These are phyloP conservation scores for Bonia amplexicaulis DNA, from an alignment of 176 grass and related monocot genomes.

Conservation along the genomic window DNA sequence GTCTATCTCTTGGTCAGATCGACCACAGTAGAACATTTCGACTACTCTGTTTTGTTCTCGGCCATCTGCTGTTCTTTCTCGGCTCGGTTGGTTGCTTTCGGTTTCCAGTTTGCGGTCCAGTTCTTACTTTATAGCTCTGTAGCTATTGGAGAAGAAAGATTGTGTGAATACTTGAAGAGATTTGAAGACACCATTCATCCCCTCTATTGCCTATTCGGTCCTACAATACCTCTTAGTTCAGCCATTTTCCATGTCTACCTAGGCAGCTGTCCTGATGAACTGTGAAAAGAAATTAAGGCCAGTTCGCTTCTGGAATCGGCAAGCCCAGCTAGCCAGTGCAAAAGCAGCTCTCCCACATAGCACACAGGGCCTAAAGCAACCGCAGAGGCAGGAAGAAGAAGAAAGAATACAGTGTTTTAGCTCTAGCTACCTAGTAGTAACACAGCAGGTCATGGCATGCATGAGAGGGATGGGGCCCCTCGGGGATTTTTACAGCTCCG, in stretches of 20 bases:
- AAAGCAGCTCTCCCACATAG: background rate
- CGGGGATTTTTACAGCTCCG: background rate
- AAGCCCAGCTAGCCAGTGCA: background rate
- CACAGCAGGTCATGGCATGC: background rate
- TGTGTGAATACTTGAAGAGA: too few relatives aligned
- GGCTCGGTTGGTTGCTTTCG: fast-evolving
- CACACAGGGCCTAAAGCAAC: slow-evolving; percentile 17
- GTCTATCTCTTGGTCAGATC: too few relatives aligned
- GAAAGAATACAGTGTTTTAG: background rate
- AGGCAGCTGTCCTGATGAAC: background rate
- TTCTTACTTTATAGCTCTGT: too few relatives aligned
- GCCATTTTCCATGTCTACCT: background rate
- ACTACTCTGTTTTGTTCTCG: too few relatives aligned
- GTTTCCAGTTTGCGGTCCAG: too few relatives aligned
- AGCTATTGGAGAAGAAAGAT: too few relatives aligned
- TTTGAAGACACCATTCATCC: too few relatives aligned
- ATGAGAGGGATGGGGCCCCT: background rate
- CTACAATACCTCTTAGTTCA: background rate
- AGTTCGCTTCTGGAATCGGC: background rate
- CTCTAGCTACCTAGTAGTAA: background rate
- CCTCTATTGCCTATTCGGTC: too few relatives aligned
- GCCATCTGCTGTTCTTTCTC: fast-evolving
- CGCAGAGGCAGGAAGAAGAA: background rate
- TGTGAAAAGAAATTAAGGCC: background rate
- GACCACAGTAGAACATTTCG: too few relatives aligned